These are phyloP conservation scores for Thermochaetoides dissita DNA, from an alignment of 2,329 filamentous ascomycete species.

Conservation along the genomic window DNA sequence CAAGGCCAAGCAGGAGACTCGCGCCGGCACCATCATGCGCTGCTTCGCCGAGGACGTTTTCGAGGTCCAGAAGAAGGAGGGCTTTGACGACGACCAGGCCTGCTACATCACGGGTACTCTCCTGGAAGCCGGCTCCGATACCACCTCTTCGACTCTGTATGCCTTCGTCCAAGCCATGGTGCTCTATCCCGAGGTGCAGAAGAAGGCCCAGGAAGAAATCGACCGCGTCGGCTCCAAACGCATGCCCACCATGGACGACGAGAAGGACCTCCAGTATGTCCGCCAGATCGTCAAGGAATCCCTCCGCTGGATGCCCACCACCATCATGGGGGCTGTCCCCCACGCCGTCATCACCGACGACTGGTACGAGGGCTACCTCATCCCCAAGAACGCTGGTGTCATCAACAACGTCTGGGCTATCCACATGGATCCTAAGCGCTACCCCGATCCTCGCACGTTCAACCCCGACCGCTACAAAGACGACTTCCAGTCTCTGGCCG, in stretches of 20 bases:
- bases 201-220: constrained; percentile 25
- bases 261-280: constrained; percentile 27
- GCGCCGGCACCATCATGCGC: constrained; percentile 13
- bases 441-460: constrained; percentile 28
- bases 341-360: constrained; percentile 29
- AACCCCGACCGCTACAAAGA: constrained; percentile 26
- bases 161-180: constrained; percentile 34
- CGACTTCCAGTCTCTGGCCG: constrained; percentile 14
- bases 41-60: constrained; percentile 16
- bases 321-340: constrained; percentile 25
- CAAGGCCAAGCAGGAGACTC: constrained; percentile 23
- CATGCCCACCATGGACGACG: constrained; percentile 25
- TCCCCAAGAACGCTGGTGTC: constrained; percentile 31
- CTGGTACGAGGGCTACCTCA: constrained; percentile 28
- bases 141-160: constrained; percentile 26
- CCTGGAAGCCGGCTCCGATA: constrained; percentile 29
- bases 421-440: constrained; percentile 29
- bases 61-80: constrained; percentile 13
- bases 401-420: constrained; percentile 32
- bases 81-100: constrained; percentile 20
- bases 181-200: constrained; percentile 28
- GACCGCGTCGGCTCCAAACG: constrained; percentile 26
- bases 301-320: constrained; percentile 30
- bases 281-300: constrained; percentile 29
- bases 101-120: constrained; percentile 23